phyloP scores from a whole-genome alignment of 2,329 filamentous ascomycete species.

The Akanthomyces muscarius region DNA sequence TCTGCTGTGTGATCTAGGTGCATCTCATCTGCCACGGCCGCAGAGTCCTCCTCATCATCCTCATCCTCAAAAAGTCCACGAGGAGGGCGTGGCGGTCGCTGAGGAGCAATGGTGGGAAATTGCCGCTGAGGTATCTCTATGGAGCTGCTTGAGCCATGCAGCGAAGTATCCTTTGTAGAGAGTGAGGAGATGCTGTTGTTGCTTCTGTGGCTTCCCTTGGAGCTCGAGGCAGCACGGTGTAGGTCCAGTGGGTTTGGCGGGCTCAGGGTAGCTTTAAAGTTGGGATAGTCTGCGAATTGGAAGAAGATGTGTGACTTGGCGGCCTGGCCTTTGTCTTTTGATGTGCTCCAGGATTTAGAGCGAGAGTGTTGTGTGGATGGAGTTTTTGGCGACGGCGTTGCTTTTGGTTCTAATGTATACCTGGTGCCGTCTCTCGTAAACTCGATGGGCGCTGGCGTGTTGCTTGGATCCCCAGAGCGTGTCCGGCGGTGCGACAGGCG shows the following conservation, averaged over 20 bases:
- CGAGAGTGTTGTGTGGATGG: neutral
- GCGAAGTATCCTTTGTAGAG: neutral
- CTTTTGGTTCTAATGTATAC: neutral
- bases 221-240: neutral
- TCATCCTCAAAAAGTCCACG: conserved; percentile 15
- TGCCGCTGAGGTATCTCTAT: neutral
- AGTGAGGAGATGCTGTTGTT: conserved; percentile 5
- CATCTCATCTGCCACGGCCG: neutral
- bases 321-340: neutral
- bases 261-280: conserved; percentile 1
- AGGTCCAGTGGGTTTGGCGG: conserved; percentile 3
- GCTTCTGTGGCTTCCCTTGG: conserved; percentile 1
- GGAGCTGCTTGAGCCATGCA: conserved; percentile 5
- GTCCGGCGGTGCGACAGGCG: conserved; percentile 12
- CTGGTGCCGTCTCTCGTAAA: conserved; percentile 11
- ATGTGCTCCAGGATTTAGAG: conserved; percentile 10
- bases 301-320: neutral
- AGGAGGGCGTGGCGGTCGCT: conserved; percentile 12
- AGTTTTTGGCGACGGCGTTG: neutral
- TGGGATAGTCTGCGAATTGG: neutral
- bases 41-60: neutral
- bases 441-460: neutral
- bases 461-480: conserved; percentile 6
- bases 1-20: neutral
- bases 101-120: neutral